Evolutionary conservation across 805 yeast genomes (phyloP).

Genomic region (Metschnikowia picachoensis): DNA sequence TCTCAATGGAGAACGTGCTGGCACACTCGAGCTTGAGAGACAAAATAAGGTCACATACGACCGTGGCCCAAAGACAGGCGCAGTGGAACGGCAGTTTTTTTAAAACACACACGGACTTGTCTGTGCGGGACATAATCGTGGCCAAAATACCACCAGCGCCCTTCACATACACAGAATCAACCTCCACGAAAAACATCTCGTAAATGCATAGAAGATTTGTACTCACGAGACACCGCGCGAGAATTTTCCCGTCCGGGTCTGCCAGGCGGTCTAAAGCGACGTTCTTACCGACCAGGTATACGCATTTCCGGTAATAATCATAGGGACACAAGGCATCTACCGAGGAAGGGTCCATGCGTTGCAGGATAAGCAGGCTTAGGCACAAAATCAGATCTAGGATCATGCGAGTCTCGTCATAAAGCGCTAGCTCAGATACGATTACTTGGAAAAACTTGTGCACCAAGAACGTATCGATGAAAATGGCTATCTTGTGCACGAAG

Average conservation of each 20-base stretch:
- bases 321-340: constrained; percentile 31
- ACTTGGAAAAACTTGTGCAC: constrained; percentile 27
- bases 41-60: constrained; percentile 32
- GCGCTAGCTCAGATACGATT: constrained; percentile 34
- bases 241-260: constrained; percentile 24
- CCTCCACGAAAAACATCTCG: constrained; percentile 37
- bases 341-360: constrained; percentile 26
- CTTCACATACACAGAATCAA: constrained; percentile 35
- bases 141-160: constrained; percentile 34
- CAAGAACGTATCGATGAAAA: constrained; percentile 31
- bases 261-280: constrained; percentile 25
- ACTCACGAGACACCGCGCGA: constrained; percentile 35
- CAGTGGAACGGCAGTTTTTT: constrained; percentile 28
- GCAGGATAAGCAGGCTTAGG: constrained; percentile 34
- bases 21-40: constrained; percentile 32
- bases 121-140: constrained; percentile 23
- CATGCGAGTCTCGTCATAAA: constrained; percentile 37
- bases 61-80: constrained; percentile 36
- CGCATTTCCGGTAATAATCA: constrained; percentile 35
- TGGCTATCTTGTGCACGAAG: constrained; percentile 28
- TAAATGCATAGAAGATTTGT: constrained; percentile 36
- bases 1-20: constrained; percentile 29
- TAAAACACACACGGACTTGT: constrained; percentile 20
- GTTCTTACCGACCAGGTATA: constrained; percentile 30
- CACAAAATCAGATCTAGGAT: constrained; percentile 35